Evolutionary conservation across 1,139 yeast genomes (phyloP), one percentile per base, ranked within the genome.

Genomic region (Scheffersomyces insectosa): DNA sequence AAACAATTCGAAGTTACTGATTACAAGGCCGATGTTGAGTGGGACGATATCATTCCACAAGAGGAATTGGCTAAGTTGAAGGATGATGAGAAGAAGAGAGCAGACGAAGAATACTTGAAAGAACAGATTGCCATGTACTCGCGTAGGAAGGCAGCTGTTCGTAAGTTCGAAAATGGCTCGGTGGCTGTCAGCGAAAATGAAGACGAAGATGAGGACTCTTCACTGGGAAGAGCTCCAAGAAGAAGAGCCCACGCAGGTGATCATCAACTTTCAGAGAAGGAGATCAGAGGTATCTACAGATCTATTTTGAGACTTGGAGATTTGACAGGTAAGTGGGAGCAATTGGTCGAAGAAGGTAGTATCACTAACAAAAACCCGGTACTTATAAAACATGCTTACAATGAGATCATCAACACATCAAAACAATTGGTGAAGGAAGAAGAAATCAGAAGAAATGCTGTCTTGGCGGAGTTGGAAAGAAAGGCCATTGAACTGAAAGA

Each of bases 11-110:
- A 95, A 66, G 99, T 95, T 43, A 95, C 99, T 1, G 99, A 95
- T 65, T 95, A 91, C 66, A 95, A 95, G 66, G 98, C 99, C 0
- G 98, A 95, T 63, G 90, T 93, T 46, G 95, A 90, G 53, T 95
- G 99, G 99, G 99, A 95, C 68, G 99, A 95, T 63, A 95, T 95
- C 55, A 95, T 95, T 56, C 99, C 99, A 1, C 95, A 89, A 51
- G 97, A 89, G 41, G 99, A 95, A 64, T 75, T 95, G 49, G 79
- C 82, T 44, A 88, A 88, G 61, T 77, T 95, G 58, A 93, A 95
- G 63, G 96, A 88, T 49, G 96, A 90, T 47, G 99, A 93, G 59
- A 85, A 86, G 72, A 83, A 83, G 62, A 80, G 88, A 42, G 81
- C 85, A 37, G 97, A 93, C 54, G 97, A 93, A 51, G 85, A 80